Percentiles rank a stretch among this genome's conserved stretches.
Evolutionary conservation across 495 filamentous ascomycete genomes (phyloP).

Genomic region (Glutinoglossum americanum): DNA sequence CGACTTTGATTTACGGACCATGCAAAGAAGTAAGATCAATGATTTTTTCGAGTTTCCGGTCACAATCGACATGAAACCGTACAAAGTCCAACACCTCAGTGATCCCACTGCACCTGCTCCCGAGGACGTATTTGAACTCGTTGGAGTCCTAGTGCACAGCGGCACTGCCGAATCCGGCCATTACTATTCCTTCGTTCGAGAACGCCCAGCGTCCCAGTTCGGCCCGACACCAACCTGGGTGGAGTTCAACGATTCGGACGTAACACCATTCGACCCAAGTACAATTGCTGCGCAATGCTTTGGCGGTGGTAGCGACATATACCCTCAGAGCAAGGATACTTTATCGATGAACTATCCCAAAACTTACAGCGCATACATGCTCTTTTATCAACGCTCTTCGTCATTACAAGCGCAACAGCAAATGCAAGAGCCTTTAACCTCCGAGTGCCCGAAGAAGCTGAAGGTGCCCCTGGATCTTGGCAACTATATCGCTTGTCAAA

Average conservation of each 20-base stretch:
- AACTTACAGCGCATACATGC: slow-evolving; percentile 81
- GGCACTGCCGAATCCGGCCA: slow-evolving; percentile 89
- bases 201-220: slow-evolving; percentile 35
- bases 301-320: slow-evolving; percentile 41
- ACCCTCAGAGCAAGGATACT: slow-evolving; percentile 19
- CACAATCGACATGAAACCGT: slow-evolving; percentile 73
- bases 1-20: slow-evolving; percentile 73
- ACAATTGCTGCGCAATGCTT: slow-evolving; percentile 58
- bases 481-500: slow-evolving; percentile 45
- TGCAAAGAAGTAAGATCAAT: slow-evolving; percentile 84
- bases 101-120: slow-evolving; percentile 29
- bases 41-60: slow-evolving; percentile 78
- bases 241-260: slow-evolving; percentile 80
- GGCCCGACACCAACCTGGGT: slow-evolving; percentile 42
- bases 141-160: slow-evolving; percentile 78
- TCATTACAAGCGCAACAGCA: slow-evolving; percentile 31
- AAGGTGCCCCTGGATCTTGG: slow-evolving; percentile 31
- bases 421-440: slow-evolving; percentile 9
- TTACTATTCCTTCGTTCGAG: slow-evolving; percentile 88
- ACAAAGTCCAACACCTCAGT: slow-evolving; percentile 70
- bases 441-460: slow-evolving; percentile 30
- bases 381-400: slow-evolving; percentile 80
- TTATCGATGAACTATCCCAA: slow-evolving; percentile 34
- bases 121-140: slow-evolving; percentile 71
- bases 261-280: slow-evolving; percentile 48